Evolutionary conservation across 2,329 filamentous ascomycete genomes (phyloP), one percentile per base, ranked within the genome.

Genomic region (Botrytis paeoniae): DNA sequence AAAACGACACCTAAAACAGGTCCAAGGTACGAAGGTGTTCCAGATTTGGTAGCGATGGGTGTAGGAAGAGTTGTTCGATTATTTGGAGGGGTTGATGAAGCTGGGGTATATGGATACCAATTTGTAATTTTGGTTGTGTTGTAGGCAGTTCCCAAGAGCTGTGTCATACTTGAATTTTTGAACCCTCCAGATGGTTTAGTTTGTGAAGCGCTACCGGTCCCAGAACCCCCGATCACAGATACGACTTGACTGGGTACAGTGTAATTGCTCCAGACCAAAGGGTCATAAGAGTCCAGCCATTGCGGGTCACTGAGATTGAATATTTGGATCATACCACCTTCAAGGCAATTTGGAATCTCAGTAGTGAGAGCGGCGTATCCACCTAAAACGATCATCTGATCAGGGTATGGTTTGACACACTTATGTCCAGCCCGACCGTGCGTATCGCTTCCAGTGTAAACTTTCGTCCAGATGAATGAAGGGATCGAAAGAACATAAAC

Each of bases 401-500:
- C 88, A 77, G 93, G 89, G 82, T 90, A 91, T 22, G 92, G 85
- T 73, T 91, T 88, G 89, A 85, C 88, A 80, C 91, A 93, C 3
- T 87, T 87, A 79, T 93, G 91, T 0, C 92, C 91, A 14, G 90
- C 89, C 59, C 91, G 86, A 2, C 86, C 87, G 12, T 87, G 84
- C 1, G 83, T 83, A 75, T 87, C 85, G 0, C 81, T 82, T 8
- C 82, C 81, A 45, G 84, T 84, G 73, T 90, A 85, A 43, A 92
- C 89, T 77, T 89, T 82, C 73, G 93, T 89, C 92, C 91, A 93
- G 18, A 88, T 91, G 79, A 94, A 94, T 0, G 88, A 87, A 0
- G 91, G 92, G 45, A 94, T 85, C 5, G 90, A 91, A 39, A 94
- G 83, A 75, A 93, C 92, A 88, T 90, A 93, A 82, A 92, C 89